Conservation (phyloP, 2,329 filamentous ascomycete genomes). For the Harringtonia aguacate region DNA sequence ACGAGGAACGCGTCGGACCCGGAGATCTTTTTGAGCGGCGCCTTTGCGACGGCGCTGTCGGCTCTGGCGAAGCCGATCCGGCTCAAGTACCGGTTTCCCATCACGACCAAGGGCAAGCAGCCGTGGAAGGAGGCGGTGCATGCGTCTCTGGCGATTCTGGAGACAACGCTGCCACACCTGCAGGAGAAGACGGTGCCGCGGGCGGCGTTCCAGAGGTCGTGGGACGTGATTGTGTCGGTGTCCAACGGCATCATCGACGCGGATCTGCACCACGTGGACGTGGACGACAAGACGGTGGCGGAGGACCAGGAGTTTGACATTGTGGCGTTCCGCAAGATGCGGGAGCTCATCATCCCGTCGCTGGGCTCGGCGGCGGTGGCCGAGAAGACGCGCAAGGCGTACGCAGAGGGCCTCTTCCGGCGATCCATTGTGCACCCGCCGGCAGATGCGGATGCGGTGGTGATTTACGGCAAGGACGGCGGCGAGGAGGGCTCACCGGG, state of each 20-base stretch:
- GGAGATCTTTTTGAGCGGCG: conserved; percentile 60
- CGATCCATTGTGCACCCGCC: conserved; percentile 71
- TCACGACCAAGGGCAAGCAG: conserved; percentile 57
- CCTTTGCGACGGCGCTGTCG: conserved; percentile 53
- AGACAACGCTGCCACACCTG: conserved; percentile 52
- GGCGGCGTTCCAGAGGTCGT: conserved; percentile 46
- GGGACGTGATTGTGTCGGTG: conserved; percentile 56
- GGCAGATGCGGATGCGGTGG: conserved; percentile 39
- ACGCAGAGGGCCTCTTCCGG: conserved; percentile 66
- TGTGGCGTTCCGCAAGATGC: conserved; percentile 56
- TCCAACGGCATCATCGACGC: conserved; percentile 60
- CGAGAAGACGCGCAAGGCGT: conserved; percentile 56
- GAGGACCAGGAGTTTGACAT: conserved; percentile 79
- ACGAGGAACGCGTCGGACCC: conserved; percentile 46
- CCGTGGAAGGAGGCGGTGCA: conserved; percentile 76
- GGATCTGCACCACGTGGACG: conserved; percentile 37
- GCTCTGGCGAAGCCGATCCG: conserved; percentile 60
- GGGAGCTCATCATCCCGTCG: conserved; percentile 60
- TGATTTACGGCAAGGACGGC: conserved; percentile 40
- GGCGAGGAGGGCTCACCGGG: conserved; percentile 15
- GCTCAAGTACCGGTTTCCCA: conserved; percentile 71
- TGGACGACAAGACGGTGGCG: conserved; percentile 30
- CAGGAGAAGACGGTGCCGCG: conserved; percentile 34
- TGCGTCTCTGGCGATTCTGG: conserved; percentile 56
- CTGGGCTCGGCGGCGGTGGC: conserved; percentile 57